These are phyloP conservation scores for Vickermania spadyakhi DNA, from an alignment of 208 protist species.

Conservation along the genomic window DNA sequence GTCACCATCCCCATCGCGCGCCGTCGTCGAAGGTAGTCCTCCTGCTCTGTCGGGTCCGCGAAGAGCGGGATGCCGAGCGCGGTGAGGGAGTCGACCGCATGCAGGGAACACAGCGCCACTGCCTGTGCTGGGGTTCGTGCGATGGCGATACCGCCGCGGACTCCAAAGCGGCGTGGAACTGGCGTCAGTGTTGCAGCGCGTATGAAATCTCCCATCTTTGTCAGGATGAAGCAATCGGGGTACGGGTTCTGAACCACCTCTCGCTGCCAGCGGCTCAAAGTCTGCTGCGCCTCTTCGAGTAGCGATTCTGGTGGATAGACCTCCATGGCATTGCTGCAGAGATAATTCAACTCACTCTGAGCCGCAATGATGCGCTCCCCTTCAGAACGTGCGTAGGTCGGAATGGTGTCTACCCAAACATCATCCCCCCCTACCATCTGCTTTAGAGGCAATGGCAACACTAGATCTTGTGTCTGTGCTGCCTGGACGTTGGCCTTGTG, in stretches of 20 bases:
- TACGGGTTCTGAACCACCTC: conserved; percentile 45
- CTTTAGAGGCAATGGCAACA: conserved; percentile 68
- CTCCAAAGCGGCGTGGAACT: conserved; percentile 41
- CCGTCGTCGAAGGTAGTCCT: conserved; percentile 28
- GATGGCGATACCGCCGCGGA: conserved; percentile 59
- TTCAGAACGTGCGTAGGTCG: conserved; percentile 21
- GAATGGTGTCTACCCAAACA: conserved; percentile 29
- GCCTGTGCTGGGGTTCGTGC: conserved; percentile 38
- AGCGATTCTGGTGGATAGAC: conserved; percentile 44
- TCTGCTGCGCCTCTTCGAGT: conserved; percentile 32
- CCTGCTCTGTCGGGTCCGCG: conserved; percentile 26
- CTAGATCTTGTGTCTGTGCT: conserved; percentile 7
- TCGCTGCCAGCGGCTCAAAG: conserved; percentile 50
- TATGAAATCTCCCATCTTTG: conserved; percentile 48
- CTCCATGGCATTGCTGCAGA: conserved; percentile 41
- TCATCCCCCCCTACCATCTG: conserved; percentile 61
- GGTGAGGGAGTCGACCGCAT: conserved; percentile 64
- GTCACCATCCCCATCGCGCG: conserved; percentile 22
- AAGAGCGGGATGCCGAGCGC: conserved; percentile 31
- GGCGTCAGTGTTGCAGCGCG: conserved; percentile 66
- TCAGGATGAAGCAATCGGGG: conserved; percentile 63
- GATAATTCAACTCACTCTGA: conserved; percentile 40
- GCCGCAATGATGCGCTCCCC: conserved; percentile 46
- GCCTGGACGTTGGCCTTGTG: neutral
- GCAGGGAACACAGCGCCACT: conserved; percentile 51